Evolutionary conservation across 2,329 filamentous ascomycete species (phyloP).

Genomic region (Trichophyton simii): DNA sequence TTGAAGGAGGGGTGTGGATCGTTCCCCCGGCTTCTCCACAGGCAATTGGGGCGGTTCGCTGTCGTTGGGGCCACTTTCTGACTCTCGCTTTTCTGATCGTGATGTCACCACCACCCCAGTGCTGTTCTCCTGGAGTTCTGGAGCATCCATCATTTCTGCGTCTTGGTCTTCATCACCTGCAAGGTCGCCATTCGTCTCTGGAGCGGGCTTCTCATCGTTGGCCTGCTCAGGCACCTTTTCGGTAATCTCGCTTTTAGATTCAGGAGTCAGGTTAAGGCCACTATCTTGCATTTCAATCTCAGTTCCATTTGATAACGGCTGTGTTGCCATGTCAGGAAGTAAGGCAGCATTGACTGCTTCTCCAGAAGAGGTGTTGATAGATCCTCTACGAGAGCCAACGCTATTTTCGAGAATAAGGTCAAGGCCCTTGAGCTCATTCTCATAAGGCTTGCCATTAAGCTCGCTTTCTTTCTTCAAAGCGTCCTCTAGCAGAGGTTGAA

Average conservation of each 20-base stretch:
- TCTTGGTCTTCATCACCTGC: neutral
- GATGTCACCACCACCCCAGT: neutral
- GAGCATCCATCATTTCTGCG: neutral
- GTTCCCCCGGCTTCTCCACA: neutral
- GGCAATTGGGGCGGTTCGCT: neutral
- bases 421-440: slow-evolving; percentile 59
- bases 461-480: slow-evolving; percentile 73
- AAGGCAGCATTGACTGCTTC: neutral
- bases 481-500: slow-evolving; percentile 64
- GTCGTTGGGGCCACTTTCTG: slow-evolving; percentile 1
- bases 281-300: neutral
- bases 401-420: slow-evolving; percentile 60
- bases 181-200: neutral
- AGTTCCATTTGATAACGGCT: neutral
- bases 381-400: slow-evolving; percentile 40
- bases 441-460: slow-evolving; percentile 56
- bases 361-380: neutral
- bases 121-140: neutral
- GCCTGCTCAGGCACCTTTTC: neutral
- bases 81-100: neutral
- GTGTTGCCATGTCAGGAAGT: neutral
- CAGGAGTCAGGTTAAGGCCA: neutral
- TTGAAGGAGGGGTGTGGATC: slow-evolving; percentile 5
- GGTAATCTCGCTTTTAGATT: neutral
- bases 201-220: neutral